phyloP scores from a whole-genome alignment of 73 alveolate species.

The Blepharisma japonicum region DNA sequence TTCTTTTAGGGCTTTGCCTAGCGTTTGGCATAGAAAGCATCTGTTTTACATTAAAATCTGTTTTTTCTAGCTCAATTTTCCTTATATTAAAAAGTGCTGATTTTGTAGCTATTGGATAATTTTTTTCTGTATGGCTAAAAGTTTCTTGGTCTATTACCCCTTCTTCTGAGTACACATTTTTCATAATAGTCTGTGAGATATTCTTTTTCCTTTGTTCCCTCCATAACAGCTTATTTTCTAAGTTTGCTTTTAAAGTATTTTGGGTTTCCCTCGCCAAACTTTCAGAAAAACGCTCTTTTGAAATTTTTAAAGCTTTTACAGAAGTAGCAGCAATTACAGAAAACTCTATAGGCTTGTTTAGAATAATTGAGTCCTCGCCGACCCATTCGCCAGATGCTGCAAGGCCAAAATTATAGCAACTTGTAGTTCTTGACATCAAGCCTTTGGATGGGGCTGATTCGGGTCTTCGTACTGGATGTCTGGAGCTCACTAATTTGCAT shows the following conservation, averaged over 20 bases:
- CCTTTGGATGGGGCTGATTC: slow-evolving; percentile 8
- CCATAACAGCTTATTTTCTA: neutral
- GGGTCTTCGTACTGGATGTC: neutral
- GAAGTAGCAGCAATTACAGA: slow-evolving; percentile 20
- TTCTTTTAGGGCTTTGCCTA: neutral
- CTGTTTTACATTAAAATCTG: neutral
- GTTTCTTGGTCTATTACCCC: neutral
- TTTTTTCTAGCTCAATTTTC: slow-evolving; percentile 3
- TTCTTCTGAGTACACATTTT: neutral
- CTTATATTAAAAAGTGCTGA: neutral
- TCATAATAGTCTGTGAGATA: neutral
- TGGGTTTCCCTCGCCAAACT: slow-evolving; percentile 23
- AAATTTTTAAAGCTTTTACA: slow-evolving; percentile 22
- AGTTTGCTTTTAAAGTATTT: neutral
- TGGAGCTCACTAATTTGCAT: neutral
- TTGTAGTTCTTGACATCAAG: slow-evolving; percentile 10
- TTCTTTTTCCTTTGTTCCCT: slow-evolving; percentile 17
- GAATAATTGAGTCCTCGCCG: slow-evolving; percentile 24
- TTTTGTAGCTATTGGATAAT: slow-evolving; percentile 11
- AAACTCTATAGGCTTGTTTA: slow-evolving; percentile 25
- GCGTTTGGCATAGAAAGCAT: neutral
- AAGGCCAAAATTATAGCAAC: slow-evolving; percentile 22
- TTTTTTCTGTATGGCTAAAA: neutral
- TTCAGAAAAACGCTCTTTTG: slow-evolving; percentile 5
- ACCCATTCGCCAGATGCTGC: slow-evolving; percentile 21